These are phyloP conservation scores for Diddensiella santjacobensis DNA, from an alignment of 805 yeast genomes.

Conservation along the genomic window DNA sequence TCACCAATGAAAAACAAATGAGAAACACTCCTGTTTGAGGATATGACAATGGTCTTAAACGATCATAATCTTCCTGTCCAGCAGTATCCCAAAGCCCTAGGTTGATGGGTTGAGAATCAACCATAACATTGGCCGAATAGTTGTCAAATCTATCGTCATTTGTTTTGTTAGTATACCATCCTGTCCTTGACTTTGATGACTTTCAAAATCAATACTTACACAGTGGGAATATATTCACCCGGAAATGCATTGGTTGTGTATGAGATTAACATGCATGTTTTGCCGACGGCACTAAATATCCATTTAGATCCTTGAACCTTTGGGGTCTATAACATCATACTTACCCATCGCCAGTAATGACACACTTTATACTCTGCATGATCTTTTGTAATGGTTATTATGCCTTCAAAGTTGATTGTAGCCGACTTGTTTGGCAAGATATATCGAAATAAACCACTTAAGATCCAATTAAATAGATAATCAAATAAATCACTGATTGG, in stretches of 20 bases:
- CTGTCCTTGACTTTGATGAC: too few relatives aligned
- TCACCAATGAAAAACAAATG: slow-evolving; percentile 79
- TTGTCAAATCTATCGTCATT: slow-evolving; percentile 57
- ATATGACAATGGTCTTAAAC: slow-evolving; percentile 82
- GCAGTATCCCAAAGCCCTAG: slow-evolving; percentile 95
- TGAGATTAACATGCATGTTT: slow-evolving; percentile 80
- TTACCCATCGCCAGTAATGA: slow-evolving; percentile 86
- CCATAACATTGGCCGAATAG: slow-evolving; percentile 81
- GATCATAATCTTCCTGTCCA: slow-evolving; percentile 88
- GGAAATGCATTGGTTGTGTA: slow-evolving; percentile 93
- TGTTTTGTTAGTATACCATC: not conserved
- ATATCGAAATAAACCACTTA: too few relatives aligned
- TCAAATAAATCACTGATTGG: too few relatives aligned
- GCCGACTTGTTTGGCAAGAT: too few relatives aligned
- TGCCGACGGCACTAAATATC: slow-evolving; percentile 80
- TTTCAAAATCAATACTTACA: too few relatives aligned
- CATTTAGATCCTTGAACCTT: not conserved
- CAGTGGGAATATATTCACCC: slow-evolving; percentile 90
- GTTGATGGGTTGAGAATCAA: slow-evolving; percentile 76
- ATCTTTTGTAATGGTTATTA: too few relatives aligned
- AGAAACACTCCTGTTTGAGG: slow-evolving; percentile 90
- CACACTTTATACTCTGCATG: slow-evolving; percentile 85
- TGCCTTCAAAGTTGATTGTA: too few relatives aligned
- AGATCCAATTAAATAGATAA: too few relatives aligned
- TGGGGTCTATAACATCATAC: slow-evolving; percentile 26